Evolutionary conservation across 768 basidiomycete species (phyloP).

Genomic region (Candolleomyces efflorescens): DNA sequence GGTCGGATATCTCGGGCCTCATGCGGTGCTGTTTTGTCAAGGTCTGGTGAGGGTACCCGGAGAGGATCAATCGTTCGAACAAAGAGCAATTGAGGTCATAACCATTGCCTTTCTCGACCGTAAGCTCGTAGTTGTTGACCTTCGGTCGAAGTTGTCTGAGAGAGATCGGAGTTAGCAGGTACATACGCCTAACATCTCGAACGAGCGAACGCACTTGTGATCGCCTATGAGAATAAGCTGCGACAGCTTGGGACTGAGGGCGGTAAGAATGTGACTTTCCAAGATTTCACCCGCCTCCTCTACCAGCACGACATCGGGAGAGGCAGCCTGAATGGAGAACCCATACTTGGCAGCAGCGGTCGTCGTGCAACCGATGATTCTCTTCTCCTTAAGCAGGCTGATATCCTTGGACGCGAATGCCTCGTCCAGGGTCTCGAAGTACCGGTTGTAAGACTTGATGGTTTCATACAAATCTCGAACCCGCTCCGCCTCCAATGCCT

Average conservation of each 20-base stretch:
- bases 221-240: constrained; percentile 70
- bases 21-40: constrained; percentile 63
- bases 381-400: constrained; percentile 36
- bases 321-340: constrained; percentile 38
- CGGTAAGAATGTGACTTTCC: constrained; percentile 61
- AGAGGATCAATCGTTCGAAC: constrained; percentile 63
- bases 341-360: constrained; percentile 64
- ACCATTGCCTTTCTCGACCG: constrained; percentile 64
- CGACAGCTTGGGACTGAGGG: constrained; percentile 39
- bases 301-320: constrained; percentile 54
- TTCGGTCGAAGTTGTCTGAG: constrained; percentile 68
- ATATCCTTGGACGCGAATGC: constrained; percentile 31
- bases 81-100: constrained; percentile 64
- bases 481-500: constrained; percentile 27
- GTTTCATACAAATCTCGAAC: constrained; percentile 29
- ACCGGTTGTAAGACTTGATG: constrained; percentile 35
- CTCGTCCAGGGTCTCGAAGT: constrained; percentile 29
- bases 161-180: neutral
- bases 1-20: constrained; percentile 66
- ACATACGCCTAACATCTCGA: neutral
- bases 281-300: constrained; percentile 75
- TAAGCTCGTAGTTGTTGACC: constrained; percentile 60
- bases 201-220: constrained; percentile 49
- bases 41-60: constrained; percentile 57
- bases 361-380: constrained; percentile 66